Conservation (phyloP, 805 yeast genomes). For the Nakazawaea pomicola region DNA sequence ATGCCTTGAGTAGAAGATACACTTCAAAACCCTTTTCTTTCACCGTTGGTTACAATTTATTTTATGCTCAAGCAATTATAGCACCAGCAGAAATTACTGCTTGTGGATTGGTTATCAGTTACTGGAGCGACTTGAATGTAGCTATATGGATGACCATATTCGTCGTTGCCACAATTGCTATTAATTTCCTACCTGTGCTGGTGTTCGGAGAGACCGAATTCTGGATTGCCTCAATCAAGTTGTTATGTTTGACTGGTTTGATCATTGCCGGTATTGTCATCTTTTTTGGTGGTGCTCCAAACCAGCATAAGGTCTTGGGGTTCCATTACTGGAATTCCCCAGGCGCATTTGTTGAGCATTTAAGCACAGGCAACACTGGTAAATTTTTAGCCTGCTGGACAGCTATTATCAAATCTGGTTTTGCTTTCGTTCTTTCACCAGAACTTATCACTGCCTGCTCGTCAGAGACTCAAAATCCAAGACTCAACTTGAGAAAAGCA, state of each 20-base stretch:
- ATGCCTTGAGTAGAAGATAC: slow-evolving; percentile 34
- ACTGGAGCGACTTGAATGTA: slow-evolving; percentile 45
- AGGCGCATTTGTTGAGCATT: slow-evolving; percentile 55
- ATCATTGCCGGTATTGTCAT: slow-evolving; percentile 45
- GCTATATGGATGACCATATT: slow-evolving; percentile 51
- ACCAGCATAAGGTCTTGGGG: slow-evolving; percentile 41
- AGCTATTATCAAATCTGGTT: slow-evolving; percentile 52
- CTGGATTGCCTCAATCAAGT: slow-evolving; percentile 60
- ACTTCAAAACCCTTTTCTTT: slow-evolving; percentile 40
- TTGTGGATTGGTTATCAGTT: slow-evolving; percentile 47
- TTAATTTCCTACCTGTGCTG: slow-evolving; percentile 48
- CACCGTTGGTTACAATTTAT: slow-evolving; percentile 39
- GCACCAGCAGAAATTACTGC: slow-evolving; percentile 66
- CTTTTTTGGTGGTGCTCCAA: slow-evolving; percentile 38
- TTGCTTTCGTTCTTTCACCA: slow-evolving; percentile 53
- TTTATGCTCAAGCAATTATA: slow-evolving; percentile 47
- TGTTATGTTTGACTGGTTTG: slow-evolving; percentile 56
- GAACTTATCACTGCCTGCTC: slow-evolving; percentile 58
- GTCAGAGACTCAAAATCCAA: slow-evolving; percentile 50
- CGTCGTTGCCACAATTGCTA: slow-evolving; percentile 34
- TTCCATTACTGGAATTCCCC: slow-evolving; percentile 47
- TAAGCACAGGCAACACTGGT: slow-evolving; percentile 47
- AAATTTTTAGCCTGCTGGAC: slow-evolving; percentile 52
- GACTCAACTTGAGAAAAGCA: slow-evolving; percentile 51
- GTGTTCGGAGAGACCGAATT: slow-evolving; percentile 64